Evolutionary conservation across 495 filamentous ascomycete species (phyloP), one percentile per base, ranked within the genome.

Genomic region (Darksidea phi): DNA sequence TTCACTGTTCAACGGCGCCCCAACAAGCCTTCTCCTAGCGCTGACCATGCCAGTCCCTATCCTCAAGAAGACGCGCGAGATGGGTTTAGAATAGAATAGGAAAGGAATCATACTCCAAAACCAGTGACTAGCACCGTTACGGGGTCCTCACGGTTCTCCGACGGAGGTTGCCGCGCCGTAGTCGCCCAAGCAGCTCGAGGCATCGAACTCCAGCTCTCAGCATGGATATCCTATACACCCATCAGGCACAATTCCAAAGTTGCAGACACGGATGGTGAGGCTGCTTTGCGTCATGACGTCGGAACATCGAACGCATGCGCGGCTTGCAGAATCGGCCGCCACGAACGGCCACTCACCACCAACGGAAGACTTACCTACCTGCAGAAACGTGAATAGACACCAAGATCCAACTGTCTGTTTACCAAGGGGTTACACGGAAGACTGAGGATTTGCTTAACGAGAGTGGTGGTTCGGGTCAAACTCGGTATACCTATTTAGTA

Each of bases 41-140:
- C n/a, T n/a, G n/a, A n/a, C n/a, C n/a, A n/a, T n/a, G n/a, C n/a
- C n/a, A n/a, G n/a, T n/a, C n/a, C n/a, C n/a, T n/a, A n/a, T n/a
- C n/a, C n/a, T n/a, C n/a, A n/a, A n/a, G n/a, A 41, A 37, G 4
- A 17, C 3, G 49, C 24, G 15, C 24, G 18, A 13, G 24, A 50
- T 15, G 36, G 20, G 49, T 15, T 17, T 2, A n/a, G 18, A 34
- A 36, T 8, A 48, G 64, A 46, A 52, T 20, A 36, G 24, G 17
- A 43, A 48, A 36, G 12, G 12, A 61, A 66, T 20, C 41, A 28
- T 54, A 72, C 70, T 36, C 69, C 66, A 59, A 67, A 72, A 38
- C 70, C 70, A 41, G 70, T 72, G 11, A 72, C 70, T 18, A 72
- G 59, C 17, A 72, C 68, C 10, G 70, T 71, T 11, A 72, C 68